Percentiles rank a stretch among this genome's conserved stretches.
These are phyloP conservation scores for cucumber (Cucumis sativus) DNA, from an alignment of 306 rosid genomes.

Conservation along the genomic window Cucumber_9930_V3 NC_026657.2:16145001-16145500, in stretches of 20 bases:
- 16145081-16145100: not conserved
- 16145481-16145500: conserved; percentile 17
- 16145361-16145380: not conserved
- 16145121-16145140: not conserved
- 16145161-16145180: not conserved
- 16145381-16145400: not conserved
- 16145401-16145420: not conserved
- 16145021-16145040: too few species aligned
- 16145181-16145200: not conserved
- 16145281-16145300: not conserved
- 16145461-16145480: conserved; percentile 28
- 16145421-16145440: not conserved
- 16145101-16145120: not conserved
- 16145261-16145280: not conserved
- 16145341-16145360: not conserved
- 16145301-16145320: not conserved
- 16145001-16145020: too few species aligned
- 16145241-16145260: not conserved
- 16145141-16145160: not conserved
- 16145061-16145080: not conserved
- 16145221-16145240: not conserved
- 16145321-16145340: not conserved
- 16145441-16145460: not conserved
- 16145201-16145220: not conserved
- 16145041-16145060: too few species aligned